Base-by-base conservation (phyloP, 495 filamentous ascomycete species). In the Lepidopterella palustris region DNA sequence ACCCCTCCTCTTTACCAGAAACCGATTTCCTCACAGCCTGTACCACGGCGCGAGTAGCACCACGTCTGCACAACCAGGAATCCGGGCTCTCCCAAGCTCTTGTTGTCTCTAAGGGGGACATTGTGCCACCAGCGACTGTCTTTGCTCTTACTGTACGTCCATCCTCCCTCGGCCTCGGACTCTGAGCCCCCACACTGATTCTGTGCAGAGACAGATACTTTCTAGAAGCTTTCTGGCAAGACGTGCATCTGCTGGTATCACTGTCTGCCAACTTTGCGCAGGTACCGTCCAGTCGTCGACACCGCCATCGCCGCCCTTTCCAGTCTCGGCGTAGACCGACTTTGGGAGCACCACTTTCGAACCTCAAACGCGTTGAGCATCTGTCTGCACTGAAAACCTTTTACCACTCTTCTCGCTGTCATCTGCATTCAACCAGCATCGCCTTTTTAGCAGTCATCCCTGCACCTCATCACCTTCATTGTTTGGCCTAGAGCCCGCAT, bases 51-150 rank as follows among this genome's bases (percentile, higher is more conserved):
- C 15, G 4, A 59, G 64, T 68, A 52, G 53, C 65, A 68, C 65
- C 53, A 57, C 65, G 58, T 60, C 65, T 68, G 58, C 61, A 61
- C 65, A 57, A 68, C 65, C 65, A 64, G 61, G 61, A 64, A 51
- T 50, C 39, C 65, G 65, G 65, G 65, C 58, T 57, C 61, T 64
- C 45, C 60, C 61, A 53, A 59, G 15, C 27, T 45, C 61, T 67
- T 58, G 24, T 58, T n/a, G 48, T 53, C 35, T 59, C 51, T 32
- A 31, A 64, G 45, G 42, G 47, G 53, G 53, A 51, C 50, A 53
- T 32, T 6, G 65, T 64, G 26, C 35, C 58, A 64, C 65, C 21
- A 47, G 6, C 45, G 53, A 57, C 59, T 62, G 58, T 54, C 61
- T 64, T 68, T 61, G 62, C 48, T 62, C 47, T 49, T 20, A 50